These are phyloP conservation scores for Mycothermus thermophilus DNA, from an alignment of 495 filamentous ascomycete genomes.

Conservation along the genomic window DNA sequence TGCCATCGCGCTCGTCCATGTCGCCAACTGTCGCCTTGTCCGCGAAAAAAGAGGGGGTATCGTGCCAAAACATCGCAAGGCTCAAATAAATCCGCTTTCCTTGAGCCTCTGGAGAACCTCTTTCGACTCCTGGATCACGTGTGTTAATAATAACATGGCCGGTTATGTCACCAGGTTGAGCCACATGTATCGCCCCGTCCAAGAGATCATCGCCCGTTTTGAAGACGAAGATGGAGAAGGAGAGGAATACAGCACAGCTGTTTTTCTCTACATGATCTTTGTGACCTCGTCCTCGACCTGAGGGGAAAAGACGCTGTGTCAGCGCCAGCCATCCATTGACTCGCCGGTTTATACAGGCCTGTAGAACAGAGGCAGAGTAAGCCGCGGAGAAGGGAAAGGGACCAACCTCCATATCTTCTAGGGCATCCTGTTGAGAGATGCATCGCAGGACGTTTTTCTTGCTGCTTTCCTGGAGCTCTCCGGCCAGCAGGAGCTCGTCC, in stretches of 20 bases:
- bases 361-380: conserved; percentile 22
- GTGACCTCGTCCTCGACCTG: conserved; percentile 95
- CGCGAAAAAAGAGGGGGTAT: conserved; percentile 4
- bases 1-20: neutral
- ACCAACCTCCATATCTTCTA: conserved; percentile 97
- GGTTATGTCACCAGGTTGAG: too few relatives aligned
- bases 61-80: conserved; percentile 2
- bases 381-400: conserved; percentile 3
- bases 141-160: conserved; percentile 9
- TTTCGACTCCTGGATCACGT: conserved; percentile 19
- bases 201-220: conserved; percentile 1
- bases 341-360: too few relatives aligned
- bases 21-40: conserved; percentile 1
- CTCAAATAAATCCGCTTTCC: conserved; percentile 27
- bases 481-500: conserved; percentile 90
- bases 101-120: conserved; percentile 24
- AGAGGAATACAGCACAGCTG: conserved; percentile 13
- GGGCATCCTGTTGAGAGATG: conserved; percentile 85
- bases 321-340: too few relatives aligned
- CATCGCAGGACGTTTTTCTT: conserved; percentile 96
- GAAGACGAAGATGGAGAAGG: conserved; percentile 3
- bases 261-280: conserved; percentile 69
- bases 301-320: conserved; percentile 37
- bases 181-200: too few relatives aligned
- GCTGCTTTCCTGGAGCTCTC: conserved; percentile 96